Percentiles rank a stretch among this genome's conserved stretches.
Evolutionary conservation across 1,284 basidiomycete genomes (phyloP).

Genomic region (Cutaneotrichosporon sp.): DNA sequence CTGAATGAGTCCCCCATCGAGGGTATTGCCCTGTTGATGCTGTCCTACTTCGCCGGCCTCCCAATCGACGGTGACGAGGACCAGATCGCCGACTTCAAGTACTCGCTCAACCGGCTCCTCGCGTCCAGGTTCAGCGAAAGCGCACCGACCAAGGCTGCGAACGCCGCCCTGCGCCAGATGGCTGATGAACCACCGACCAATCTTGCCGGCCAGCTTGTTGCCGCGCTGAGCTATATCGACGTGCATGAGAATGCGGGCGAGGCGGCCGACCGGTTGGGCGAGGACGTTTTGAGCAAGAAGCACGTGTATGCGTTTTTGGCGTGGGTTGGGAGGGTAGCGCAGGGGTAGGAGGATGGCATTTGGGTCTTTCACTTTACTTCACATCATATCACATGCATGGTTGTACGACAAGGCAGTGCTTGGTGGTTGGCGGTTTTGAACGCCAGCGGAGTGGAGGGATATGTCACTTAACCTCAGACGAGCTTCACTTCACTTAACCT

Average conservation of each 20-base stretch:
- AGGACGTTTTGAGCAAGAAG: not conserved
- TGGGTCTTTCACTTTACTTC: no score
- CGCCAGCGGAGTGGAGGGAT: no score
- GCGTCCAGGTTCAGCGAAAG: conserved; percentile 1
- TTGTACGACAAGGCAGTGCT: no score
- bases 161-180: conserved; percentile 5
- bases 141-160: conserved; percentile 12
- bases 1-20: conserved; percentile 5
- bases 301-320: not conserved
- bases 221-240: conserved; percentile 6
- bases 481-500: no score
- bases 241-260: conserved; percentile 2
- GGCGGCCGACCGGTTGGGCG: not conserved
- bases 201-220: conserved; percentile 1
- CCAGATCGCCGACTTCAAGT: not conserved
- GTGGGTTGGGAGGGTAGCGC: conserved; percentile 1
- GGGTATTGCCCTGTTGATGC: conserved; percentile 1
- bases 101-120: not conserved
- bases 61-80: not conserved
- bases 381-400: no score
- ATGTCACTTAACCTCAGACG: no score
- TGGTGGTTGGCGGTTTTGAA: no score
- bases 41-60: not conserved
- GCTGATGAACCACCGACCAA: conserved; percentile 5
- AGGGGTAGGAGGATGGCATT: no score